Percentiles rank a stretch among this genome's conserved stretches.
Evolutionary conservation across 148 eudicot species (phyloP).

Genomic region (Diospyros lotus): DNA sequence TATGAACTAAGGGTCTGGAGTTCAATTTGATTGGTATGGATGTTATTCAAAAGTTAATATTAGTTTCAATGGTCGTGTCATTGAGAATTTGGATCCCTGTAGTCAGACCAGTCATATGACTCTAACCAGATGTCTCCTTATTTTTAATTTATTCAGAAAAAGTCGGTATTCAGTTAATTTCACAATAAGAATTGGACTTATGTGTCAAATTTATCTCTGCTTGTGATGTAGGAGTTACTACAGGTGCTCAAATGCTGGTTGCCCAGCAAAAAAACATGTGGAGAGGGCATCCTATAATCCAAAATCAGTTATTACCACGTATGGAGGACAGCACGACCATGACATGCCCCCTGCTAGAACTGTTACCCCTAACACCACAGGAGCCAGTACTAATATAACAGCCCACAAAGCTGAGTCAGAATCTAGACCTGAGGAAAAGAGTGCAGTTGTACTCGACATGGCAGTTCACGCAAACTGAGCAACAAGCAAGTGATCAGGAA

Average conservation of each 20-base stretch:
- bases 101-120: not conserved
- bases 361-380: constrained; percentile 39
- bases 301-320: constrained; percentile 63
- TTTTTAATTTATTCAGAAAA: not conserved
- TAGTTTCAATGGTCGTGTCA: not conserved
- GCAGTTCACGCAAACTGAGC: constrained; percentile 32
- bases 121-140: too few species aligned
- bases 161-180: not conserved
- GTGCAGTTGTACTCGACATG: constrained; percentile 23
- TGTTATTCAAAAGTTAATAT: not conserved
- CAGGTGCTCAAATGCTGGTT: constrained; percentile 76
- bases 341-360: constrained; percentile 55
- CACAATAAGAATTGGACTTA: not conserved
- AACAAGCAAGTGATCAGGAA: constrained; percentile 17
- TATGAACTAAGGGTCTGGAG: not conserved
- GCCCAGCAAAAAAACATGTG: constrained; percentile 82
- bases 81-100: not conserved
- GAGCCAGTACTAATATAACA: constrained; percentile 19
- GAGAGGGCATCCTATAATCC: constrained; percentile 78
- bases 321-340: constrained; percentile 79
- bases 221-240: constrained; percentile 78
- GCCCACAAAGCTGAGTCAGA: constrained; percentile 32
- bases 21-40: not conserved
- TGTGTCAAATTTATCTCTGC: constrained; percentile 1
- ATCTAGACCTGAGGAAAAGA: constrained; percentile 35